Base-by-base conservation (phyloP, 1,139 yeast genomes). In the Suhomyces terraborum region DNA sequence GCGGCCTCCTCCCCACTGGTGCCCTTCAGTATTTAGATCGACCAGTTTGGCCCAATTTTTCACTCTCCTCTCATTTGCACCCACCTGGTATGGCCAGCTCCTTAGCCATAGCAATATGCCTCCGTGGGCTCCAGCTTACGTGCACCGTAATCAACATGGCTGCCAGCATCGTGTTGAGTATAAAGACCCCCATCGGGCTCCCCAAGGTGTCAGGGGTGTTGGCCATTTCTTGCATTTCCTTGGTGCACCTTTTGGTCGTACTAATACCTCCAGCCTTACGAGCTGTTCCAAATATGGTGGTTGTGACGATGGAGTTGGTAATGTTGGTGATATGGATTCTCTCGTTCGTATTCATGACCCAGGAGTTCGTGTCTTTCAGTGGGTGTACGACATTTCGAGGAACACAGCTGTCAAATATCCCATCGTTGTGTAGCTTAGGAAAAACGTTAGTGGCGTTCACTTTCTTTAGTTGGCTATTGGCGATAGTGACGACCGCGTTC, bases 401-500 rank as follows among this genome's bases (percentile, higher is more conserved):
- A 12, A 21, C 30, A 1, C 27, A 32, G 4, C 8, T 19, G 6
- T 12, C 35, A 8, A 21, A 24, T 12, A 33, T 14, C 13, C 32
- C 32, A 5, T 36, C 34, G 3, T 40, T 42, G 40, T 48, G 50
- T 27, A 33, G 42, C 20, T 33, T 55, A 8, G 61, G 60, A 4
- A 58, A 64, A 43, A 63, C 67, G 1, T 44, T 57, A 10, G 54
- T 63, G 44, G 69, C 69, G 4, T 59, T 67, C 42, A 53, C 62
- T 0, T 57, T 67, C 16, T 49, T 67, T 32, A 50, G 53, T 32
- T 66, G 67, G 66, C 20, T 66, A 6, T 20, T 40, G 5, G 40
- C 43, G 1, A 21, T 35, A 7, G 41, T 44, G 7, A 36, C 47
- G 9, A 30, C 40, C 4, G 26, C 38, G 2, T 36, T 43, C 17